phyloP scores from a whole-genome alignment of 2,329 filamentous ascomycete genomes.

The Amauroascus niger region DNA sequence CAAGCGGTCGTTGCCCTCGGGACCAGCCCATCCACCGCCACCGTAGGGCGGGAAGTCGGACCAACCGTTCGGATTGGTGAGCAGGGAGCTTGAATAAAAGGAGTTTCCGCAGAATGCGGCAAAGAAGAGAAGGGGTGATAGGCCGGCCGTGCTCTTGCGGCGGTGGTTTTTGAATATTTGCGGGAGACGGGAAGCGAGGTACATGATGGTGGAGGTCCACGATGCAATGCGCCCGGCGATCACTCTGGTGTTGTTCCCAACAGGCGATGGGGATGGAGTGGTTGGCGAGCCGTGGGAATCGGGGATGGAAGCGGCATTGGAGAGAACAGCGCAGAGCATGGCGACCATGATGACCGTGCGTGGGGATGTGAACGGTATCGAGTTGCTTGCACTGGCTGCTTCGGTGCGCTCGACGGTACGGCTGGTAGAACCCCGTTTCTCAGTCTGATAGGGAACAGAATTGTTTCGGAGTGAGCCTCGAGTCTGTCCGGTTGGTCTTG shows the following conservation, averaged over 20 bases:
- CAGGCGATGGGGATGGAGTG: slow-evolving; percentile 20
- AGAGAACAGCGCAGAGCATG: slow-evolving; percentile 37
- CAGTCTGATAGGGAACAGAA: slow-evolving; percentile 27
- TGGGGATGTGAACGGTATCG: slow-evolving; percentile 30
- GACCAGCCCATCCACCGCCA: slow-evolving; percentile 50
- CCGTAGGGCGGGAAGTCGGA: slow-evolving; percentile 47
- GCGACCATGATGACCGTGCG: slow-evolving; percentile 39
- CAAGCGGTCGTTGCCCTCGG: slow-evolving; percentile 44
- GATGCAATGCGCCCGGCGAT: slow-evolving; percentile 45
- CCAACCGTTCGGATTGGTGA: slow-evolving; percentile 57
- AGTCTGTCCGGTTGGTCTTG: slow-evolving; percentile 21
- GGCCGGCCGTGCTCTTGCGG: slow-evolving; percentile 54
- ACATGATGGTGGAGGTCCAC: slow-evolving; percentile 48
- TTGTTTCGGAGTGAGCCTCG: slow-evolving; percentile 19
- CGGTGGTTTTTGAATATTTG: slow-evolving; percentile 57
- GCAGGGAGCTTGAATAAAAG: slow-evolving; percentile 54
- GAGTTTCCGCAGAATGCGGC: slow-evolving; percentile 60
- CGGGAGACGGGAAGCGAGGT: slow-evolving; percentile 51
- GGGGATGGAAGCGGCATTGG: slow-evolving; percentile 34
- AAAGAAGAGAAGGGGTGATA: slow-evolving; percentile 53
- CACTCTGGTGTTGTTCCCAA: slow-evolving; percentile 30
- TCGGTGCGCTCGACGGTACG: slow-evolving; percentile 22
- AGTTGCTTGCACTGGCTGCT: slow-evolving; percentile 22
- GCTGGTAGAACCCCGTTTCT: slow-evolving; percentile 27
- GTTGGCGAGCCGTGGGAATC: slow-evolving; percentile 18